Evolutionary conservation across 2,329 filamentous ascomycete genomes (phyloP).

Genomic region (Stachybotrys echinatus): DNA sequence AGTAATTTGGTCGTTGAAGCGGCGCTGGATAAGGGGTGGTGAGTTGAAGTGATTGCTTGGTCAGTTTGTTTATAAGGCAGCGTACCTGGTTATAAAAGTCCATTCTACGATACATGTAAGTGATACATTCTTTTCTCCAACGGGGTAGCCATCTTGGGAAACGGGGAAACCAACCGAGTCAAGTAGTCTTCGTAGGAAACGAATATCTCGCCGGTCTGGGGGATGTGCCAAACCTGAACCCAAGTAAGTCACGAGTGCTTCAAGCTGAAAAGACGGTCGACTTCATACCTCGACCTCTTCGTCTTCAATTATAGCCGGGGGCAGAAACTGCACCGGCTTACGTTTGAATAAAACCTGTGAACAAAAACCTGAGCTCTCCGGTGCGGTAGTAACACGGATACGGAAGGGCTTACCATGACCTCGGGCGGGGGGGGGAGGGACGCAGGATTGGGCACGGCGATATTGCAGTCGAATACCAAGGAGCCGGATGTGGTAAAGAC

Average conservation of each 20-base stretch:
- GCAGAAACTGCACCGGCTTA: conserved; percentile 83
- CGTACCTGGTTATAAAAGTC: conserved; percentile 89
- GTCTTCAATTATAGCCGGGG: conserved; percentile 67
- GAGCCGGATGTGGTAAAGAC: not conserved
- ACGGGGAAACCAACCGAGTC: conserved; percentile 55
- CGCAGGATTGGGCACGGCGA: conserved; percentile 4
- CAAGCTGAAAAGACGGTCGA: not conserved
- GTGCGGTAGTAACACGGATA: not conserved
- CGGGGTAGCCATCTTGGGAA: not conserved
- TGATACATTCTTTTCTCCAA: conserved; percentile 4
- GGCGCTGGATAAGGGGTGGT: conserved; percentile 48
- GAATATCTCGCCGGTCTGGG: conserved; percentile 87
- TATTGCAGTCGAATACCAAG: not conserved
- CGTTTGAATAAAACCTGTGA: conserved; percentile 87
- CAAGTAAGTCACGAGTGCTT: conserved; percentile 6
- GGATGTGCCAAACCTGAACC: conserved; percentile 81
- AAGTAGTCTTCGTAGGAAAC: conserved; percentile 83
- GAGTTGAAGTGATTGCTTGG: conserved; percentile 7
- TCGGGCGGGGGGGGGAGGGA: not conserved
- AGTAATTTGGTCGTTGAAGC: conserved; percentile 94
- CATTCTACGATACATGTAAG: conserved; percentile 49
- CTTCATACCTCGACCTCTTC: conserved; percentile 73
- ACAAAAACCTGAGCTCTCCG: not conserved
- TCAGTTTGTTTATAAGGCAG: conserved; percentile 6
- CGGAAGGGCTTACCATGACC: conserved; percentile 4